phyloP scores from a whole-genome alignment of 352 stramenopile genomes.

The Thalassiosira ordinaria region DNA sequence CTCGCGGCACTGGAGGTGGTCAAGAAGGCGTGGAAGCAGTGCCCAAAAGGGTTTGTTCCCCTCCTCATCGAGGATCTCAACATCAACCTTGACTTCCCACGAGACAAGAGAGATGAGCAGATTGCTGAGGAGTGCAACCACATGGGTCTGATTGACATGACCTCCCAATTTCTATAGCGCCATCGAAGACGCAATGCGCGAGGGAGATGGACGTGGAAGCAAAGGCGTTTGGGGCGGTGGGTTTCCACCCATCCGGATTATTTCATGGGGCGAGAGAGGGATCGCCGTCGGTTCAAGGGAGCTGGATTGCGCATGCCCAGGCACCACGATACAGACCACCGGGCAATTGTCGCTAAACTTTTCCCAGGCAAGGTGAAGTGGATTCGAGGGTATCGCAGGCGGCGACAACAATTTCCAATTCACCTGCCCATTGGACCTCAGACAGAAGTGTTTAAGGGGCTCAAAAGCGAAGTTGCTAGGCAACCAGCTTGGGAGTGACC shows the following conservation, averaged over 20 bases:
- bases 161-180: background rate
- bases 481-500: background rate
- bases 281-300: slow-evolving; percentile 8
- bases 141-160: background rate
- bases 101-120: slow-evolving; percentile 17
- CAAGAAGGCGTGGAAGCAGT: background rate
- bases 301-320: background rate
- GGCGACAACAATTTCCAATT: slow-evolving; percentile 2
- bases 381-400: slow-evolving; percentile 10
- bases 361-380: background rate
- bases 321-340: slow-evolving; percentile 31
- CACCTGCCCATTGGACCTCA: background rate
- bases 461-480: background rate
- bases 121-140: slow-evolving; percentile 19
- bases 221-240: slow-evolving; percentile 4
- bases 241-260: slow-evolving; percentile 19
- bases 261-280: slow-evolving; percentile 7
- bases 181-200: too few relatives aligned
- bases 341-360: slow-evolving; percentile 12
- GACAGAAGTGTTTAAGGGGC: slow-evolving; percentile 28
- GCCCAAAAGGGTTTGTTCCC: slow-evolving; percentile 4
- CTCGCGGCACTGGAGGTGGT: background rate
- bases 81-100: slow-evolving; percentile 22
- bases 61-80: slow-evolving; percentile 41
- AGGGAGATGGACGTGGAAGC: slow-evolving; percentile 22